Conservation (phyloP, 2,329 filamentous ascomycete species). For the Pseudophaeomoniella oleicola region DNA sequence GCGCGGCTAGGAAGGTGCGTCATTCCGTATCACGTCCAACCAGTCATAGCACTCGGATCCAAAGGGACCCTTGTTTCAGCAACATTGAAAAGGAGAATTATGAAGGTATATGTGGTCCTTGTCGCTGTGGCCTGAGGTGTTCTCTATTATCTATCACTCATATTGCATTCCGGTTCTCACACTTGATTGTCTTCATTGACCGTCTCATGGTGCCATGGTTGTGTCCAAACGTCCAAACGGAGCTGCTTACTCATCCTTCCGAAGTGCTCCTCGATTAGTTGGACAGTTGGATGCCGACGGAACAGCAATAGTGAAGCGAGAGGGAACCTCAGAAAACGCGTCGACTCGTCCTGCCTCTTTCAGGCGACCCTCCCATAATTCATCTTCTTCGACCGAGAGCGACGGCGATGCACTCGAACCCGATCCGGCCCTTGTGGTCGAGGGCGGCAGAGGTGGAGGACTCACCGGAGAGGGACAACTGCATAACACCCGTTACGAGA, state of each 20-base stretch:
- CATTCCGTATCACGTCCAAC: too few species aligned
- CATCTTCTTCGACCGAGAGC: not conserved
- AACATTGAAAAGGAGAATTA: too few species aligned
- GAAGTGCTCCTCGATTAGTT: slow-evolving; percentile 1
- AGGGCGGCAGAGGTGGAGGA: slow-evolving; percentile 1
- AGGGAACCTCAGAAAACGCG: not conserved
- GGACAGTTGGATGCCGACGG: slow-evolving; percentile 3
- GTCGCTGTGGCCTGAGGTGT: too few species aligned
- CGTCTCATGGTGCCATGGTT: too few species aligned
- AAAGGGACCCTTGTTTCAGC: too few species aligned
- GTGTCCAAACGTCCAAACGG: too few species aligned
- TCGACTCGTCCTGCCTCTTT: not conserved
- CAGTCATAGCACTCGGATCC: too few species aligned
- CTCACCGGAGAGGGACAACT: not conserved
- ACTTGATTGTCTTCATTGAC: too few species aligned
- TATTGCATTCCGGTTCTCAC: too few species aligned
- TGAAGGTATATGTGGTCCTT: too few species aligned
- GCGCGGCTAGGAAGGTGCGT: too few species aligned
- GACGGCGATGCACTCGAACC: not conserved
- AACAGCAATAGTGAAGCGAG: not conserved
- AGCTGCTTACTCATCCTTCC: not conserved
- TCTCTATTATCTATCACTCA: too few species aligned
- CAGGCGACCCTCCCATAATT: not conserved
- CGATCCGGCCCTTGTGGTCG: slow-evolving; percentile 1
- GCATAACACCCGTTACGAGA: not conserved